Base-by-base conservation (phyloP, 352 stramenopile genomes). In the Pythium biforme region DNA sequence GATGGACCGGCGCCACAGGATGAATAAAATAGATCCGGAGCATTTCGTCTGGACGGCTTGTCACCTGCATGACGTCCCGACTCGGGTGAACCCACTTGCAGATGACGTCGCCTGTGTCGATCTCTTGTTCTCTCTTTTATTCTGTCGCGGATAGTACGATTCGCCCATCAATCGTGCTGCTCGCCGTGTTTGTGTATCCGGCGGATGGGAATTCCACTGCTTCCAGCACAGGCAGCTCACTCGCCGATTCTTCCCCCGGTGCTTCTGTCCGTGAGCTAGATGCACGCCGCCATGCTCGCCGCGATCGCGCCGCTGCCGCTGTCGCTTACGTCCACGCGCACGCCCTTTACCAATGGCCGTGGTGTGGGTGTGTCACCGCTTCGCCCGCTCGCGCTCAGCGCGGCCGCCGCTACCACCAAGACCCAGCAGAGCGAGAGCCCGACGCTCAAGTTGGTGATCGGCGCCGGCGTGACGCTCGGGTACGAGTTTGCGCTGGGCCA, bases 401-500 rank as follows among this genome's bases (percentile, higher is more conserved):
- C n/a, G 9, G 37, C 59, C 5, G 40, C 56, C 45, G 26, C n/a
- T 4, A 14, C 59, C 5, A 33, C 56, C 19, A 70, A 49, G 12
- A 22, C 56, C 14, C 65, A 59, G 8, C 67, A 69, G 47, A 57
- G 63, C 15, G 83, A 94, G 56, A 83, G 76, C 27, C 83, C 87
- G 1, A 74, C 71, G 6, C 66, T 88, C 40, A 95, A 97, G 80
- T 72, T 97, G 43, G 62, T 97, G 26, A 88, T 96, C 54, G 86
- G 85, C 29, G 85, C 84, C 19, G 76, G 79, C 25, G 90, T 98
- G 17, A 92, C 89, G 40, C 72, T 96, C 60, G 67, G 80, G 20
- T 98, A 95, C 69, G 93, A 98, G 76, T 75, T 92, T 48, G 81
- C 81, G 23, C 59, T 92, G 15, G 92, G 92, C 33, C 92, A 98